phyloP scores from a whole-genome alignment of 2,329 filamentous ascomycete species.

The Chaetomium globosum region DNA sequence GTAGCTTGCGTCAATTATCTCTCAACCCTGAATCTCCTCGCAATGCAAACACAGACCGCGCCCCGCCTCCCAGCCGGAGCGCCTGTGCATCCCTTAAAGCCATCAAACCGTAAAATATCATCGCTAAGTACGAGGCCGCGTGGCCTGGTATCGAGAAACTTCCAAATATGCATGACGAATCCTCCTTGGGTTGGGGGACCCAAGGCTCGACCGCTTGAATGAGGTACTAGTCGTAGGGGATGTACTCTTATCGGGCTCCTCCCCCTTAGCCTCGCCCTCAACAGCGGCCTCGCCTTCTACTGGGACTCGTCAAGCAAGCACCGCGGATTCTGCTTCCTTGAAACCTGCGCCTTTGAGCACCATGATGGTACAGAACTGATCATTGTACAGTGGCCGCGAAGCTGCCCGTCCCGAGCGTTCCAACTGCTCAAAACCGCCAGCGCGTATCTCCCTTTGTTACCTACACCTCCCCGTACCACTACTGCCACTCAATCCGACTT shows the following conservation, averaged over 20 bases:
- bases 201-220: slow-evolving; percentile 67
- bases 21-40: background rate
- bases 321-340: background rate
- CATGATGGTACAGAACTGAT: no score
- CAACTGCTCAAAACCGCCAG: background rate
- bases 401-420: no score
- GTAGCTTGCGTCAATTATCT: background rate
- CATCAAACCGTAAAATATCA: slow-evolving; percentile 3
- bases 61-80: background rate
- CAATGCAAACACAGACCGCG: background rate
- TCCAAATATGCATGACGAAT: background rate
- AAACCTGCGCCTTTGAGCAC: background rate
- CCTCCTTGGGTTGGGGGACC: slow-evolving; percentile 76
- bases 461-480: background rate
- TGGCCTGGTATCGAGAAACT: background rate
- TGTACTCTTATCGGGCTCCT: slow-evolving; percentile 60
- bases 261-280: slow-evolving; percentile 44
- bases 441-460: background rate
- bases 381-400: no score
- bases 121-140: background rate
- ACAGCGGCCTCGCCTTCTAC: slow-evolving; percentile 60
- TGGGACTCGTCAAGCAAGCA: slow-evolving; percentile 58
- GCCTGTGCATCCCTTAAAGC: background rate
- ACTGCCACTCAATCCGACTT: background rate
- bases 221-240: slow-evolving; percentile 88